Evolutionary conservation across 768 basidiomycete species (phyloP), one percentile per base, ranked within the genome.

Genomic region (Calocybe gangraenosa): DNA sequence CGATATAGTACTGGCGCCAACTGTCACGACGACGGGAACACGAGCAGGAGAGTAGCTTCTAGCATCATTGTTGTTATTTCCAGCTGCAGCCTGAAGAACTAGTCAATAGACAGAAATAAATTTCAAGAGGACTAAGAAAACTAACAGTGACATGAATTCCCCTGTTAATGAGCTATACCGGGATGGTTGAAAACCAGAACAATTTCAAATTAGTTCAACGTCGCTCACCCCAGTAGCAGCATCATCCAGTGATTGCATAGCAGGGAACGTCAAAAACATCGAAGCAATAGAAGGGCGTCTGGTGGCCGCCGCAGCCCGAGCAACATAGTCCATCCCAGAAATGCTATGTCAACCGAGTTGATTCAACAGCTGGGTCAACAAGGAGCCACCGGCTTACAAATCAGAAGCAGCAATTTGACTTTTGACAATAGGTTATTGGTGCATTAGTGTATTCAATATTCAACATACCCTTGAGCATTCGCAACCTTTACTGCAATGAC

Each of bases 71-170:
- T 45, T 45, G 25, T 25, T 19, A 25, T 45, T 45, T 3, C 44
- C 44, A 23, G 44, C 44, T 34, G 44, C 44, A 7, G 30, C 36
- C 44, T 45, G 21, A n/a, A 59, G 21, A 63, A 56, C 5, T 5
- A 21, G 57, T 58, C 23, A 55, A 59, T 13, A 51, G 57, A 21
- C 17, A 20, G 6, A 14, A 11, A 54, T 42, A 3, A 50, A 57
- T 38, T 19, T 36, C 34, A n/a, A 32, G 31, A 55, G 53, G 9
- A 60, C 57, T 15, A 57, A 63, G 21, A 49, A 54, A 23, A 52
- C 45, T 25, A 40, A 52, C 55, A 23, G 48, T 45, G 35, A 60
- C 57, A 35, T 60, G 61, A 30, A 62, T 46, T 20, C 62, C 62
- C 4, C 38, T 36, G 22, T 19, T 37, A 25, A 54, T 56, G 18